Conservation (phyloP, 2,329 filamentous ascomycete species). For the Ophiostoma triangulosporum region DNA sequence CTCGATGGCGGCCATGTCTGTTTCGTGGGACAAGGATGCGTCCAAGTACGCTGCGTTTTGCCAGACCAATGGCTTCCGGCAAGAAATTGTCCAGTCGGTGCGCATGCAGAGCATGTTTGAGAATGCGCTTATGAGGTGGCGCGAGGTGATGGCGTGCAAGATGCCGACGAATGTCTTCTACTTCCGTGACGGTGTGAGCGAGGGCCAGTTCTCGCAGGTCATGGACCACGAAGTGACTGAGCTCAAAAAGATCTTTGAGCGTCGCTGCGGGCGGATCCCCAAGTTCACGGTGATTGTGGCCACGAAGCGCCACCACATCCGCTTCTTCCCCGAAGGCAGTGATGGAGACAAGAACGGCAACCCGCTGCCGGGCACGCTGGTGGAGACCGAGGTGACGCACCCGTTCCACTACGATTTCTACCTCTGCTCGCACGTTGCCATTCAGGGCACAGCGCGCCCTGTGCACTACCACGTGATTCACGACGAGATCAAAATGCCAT, state of each 20-base stretch:
- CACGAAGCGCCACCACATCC: conserved; percentile 87
- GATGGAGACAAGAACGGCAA: conserved; percentile 62
- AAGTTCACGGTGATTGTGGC: conserved; percentile 79
- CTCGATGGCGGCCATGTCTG: conserved; percentile 79
- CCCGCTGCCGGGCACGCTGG: conserved; percentile 64
- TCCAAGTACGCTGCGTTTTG: conserved; percentile 67
- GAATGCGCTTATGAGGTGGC: conserved; percentile 53
- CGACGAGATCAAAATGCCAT: conserved; percentile 59
- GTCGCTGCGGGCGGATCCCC: conserved; percentile 24
- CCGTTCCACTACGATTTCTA: conserved; percentile 86
- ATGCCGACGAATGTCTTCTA: conserved; percentile 76
- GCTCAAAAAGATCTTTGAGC: conserved; percentile 48
- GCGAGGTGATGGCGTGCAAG: conserved; percentile 29
- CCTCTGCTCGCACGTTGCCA: conserved; percentile 50
- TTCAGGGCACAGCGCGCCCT: conserved; percentile 87
- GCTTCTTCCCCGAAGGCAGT: conserved; percentile 61
- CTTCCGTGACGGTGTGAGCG: conserved; percentile 83
- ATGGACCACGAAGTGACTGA: conserved; percentile 62
- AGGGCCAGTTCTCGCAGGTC: conserved; percentile 72
- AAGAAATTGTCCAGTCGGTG: conserved; percentile 59
- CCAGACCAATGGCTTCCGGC: conserved; percentile 69
- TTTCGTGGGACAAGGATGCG: conserved; percentile 58
- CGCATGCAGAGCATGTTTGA: conserved; percentile 56
- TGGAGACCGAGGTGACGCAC: conserved; percentile 82
- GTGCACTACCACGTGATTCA: conserved; percentile 83